phyloP scores from a whole-genome alignment of 2,329 filamentous ascomycete species.

The Apiospora rasikravindrae region DNA sequence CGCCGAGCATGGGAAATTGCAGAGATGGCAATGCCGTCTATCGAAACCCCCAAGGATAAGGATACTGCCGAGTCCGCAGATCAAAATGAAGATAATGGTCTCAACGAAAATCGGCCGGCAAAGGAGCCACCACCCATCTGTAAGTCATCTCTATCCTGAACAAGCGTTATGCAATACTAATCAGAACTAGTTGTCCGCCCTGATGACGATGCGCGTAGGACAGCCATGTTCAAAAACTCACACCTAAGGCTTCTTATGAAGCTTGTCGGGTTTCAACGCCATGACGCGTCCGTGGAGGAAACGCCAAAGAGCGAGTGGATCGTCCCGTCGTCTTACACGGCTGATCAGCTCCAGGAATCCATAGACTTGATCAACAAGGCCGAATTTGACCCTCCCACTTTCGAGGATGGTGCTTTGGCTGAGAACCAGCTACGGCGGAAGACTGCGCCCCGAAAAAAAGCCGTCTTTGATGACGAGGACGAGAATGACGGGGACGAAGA shows the following conservation, averaged over 20 bases:
- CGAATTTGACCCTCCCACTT: conserved; percentile 77
- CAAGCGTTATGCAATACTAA: conserved; percentile 26
- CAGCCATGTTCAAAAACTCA: conserved; percentile 86
- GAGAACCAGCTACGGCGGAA: conserved; percentile 82
- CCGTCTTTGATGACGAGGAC: conserved; percentile 74
- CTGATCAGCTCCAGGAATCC: conserved; percentile 69
- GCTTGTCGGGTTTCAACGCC: conserved; percentile 71
- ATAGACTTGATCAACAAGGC: conserved; percentile 77
- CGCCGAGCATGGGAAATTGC: conserved; percentile 79
- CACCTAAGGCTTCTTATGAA: conserved; percentile 85
- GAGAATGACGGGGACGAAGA: conserved; percentile 62
- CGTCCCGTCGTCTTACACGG: conserved; percentile 69
- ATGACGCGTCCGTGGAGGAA: conserved; percentile 63
- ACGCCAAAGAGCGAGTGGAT: conserved; percentile 79
- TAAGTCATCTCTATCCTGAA: conserved; percentile 44
- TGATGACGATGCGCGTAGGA: conserved; percentile 68
- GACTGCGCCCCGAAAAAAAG: conserved; percentile 57
- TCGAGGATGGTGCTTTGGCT: conserved; percentile 76
- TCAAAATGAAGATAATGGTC: conserved; percentile 29
- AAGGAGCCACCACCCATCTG: conserved; percentile 56
- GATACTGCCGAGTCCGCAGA: background rate
- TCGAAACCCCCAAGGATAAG: background rate
- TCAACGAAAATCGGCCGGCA: conserved; percentile 34
- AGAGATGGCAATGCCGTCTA: conserved; percentile 57
- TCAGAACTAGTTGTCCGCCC: conserved; percentile 59